These are phyloP conservation scores for Coemansia sp. DNA, from an alignment of 192 early-diverging fungal genomes.

Conservation along the genomic window DNA sequence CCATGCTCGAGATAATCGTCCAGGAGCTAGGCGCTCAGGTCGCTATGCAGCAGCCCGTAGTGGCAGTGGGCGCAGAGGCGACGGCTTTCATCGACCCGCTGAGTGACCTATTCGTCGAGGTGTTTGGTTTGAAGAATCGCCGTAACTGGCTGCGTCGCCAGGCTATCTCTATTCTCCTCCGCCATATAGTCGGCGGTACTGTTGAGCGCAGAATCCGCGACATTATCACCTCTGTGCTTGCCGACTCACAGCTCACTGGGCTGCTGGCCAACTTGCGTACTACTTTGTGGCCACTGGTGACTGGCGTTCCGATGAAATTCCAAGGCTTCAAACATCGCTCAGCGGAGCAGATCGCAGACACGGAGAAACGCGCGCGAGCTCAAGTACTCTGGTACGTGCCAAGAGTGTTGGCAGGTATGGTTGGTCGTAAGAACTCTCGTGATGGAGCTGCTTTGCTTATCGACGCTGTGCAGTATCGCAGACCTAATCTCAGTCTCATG, in stretches of 20 bases:
- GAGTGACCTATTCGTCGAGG: conserved; percentile 84
- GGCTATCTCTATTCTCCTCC: conserved; percentile 83
- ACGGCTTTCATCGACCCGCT: conserved; percentile 70
- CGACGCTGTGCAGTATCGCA: conserved; percentile 72
- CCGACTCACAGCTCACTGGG: conserved; percentile 31
- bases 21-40: conserved; percentile 71
- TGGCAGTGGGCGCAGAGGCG: conserved; percentile 14
- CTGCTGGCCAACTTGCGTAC: conserved; percentile 30
- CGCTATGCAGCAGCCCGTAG: conserved; percentile 41
- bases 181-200: conserved; percentile 85
- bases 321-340: conserved; percentile 17
- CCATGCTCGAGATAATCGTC: conserved; percentile 74
- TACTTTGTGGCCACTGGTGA: conserved; percentile 45
- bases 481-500: conserved; percentile 81
- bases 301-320: conserved; percentile 3
- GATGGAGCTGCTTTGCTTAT: conserved; percentile 73
- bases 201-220: conserved; percentile 73
- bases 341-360: conserved; percentile 3
- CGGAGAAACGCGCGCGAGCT: conserved; percentile 55
- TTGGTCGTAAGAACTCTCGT: conserved; percentile 81
- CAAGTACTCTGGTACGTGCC: conserved; percentile 68
- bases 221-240: background rate
- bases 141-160: conserved; percentile 90
- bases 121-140: conserved; percentile 89
- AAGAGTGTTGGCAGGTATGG: conserved; percentile 74